Conservation (phyloP, 495 filamentous ascomycete genomes). For the Trichoderma parareesei region DNA sequence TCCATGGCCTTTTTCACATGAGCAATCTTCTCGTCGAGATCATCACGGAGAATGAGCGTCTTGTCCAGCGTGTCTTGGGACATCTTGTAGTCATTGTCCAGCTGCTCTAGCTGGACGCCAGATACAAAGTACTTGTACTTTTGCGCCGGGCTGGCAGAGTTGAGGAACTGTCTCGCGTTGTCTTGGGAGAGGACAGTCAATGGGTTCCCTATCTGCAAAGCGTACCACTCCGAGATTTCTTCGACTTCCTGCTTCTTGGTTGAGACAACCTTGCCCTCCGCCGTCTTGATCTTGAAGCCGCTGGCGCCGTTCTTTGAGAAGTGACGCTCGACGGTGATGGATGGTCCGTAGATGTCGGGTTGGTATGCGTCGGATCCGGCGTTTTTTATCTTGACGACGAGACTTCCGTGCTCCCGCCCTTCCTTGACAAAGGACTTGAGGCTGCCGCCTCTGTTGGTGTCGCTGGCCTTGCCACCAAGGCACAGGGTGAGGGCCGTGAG, state of each 20-base stretch:
- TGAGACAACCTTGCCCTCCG: constrained; percentile 61
- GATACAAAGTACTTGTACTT: constrained; percentile 98
- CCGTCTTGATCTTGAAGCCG: constrained; percentile 80
- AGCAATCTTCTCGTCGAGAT: constrained; percentile 47
- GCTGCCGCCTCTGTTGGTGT: constrained; percentile 90
- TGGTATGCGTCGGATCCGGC: constrained; percentile 74
- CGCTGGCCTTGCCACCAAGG: constrained; percentile 85
- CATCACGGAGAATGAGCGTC: constrained; percentile 42
- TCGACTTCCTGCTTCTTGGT: constrained; percentile 84
- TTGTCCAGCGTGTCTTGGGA: constrained; percentile 48
- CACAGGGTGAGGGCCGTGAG: constrained; percentile 93
- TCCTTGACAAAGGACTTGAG: constrained; percentile 90
- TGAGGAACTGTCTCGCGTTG: constrained; percentile 87
- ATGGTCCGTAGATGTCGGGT: constrained; percentile 72
- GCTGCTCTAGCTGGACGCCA: constrained; percentile 84
- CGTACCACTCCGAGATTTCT: constrained; percentile 85
- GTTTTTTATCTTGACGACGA: constrained; percentile 82
- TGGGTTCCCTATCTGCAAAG: constrained; percentile 92
- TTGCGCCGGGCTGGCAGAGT: constrained; percentile 64
- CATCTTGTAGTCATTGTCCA: constrained; percentile 84
- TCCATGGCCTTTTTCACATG: constrained; percentile 34
- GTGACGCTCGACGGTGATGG: constrained; percentile 82
- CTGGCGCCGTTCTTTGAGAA: constrained; percentile 71
- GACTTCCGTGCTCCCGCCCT: constrained; percentile 53
- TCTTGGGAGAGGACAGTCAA: constrained; percentile 98